Evolutionary conservation across 345 rosid species (phyloP), one percentile per base, ranked within the genome.

Genomic region (Combretum micranthum): DNA sequence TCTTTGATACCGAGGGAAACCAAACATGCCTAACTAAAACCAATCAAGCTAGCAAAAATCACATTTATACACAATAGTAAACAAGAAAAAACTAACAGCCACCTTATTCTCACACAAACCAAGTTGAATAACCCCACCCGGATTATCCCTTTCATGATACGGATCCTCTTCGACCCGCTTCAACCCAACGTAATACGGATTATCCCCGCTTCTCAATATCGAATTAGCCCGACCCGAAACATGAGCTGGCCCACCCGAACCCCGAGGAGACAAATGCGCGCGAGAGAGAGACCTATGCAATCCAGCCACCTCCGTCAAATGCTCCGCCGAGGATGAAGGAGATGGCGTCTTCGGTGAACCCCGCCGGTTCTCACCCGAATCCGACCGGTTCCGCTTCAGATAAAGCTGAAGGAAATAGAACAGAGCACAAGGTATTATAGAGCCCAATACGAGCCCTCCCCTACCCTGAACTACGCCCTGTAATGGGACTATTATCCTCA

Each of bases 381-480:
- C 39, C 39, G 62, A 68, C 17, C 91, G 90, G 65, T 76, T 57
- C 12, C 93, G 78, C 66, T 77, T 84, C 11, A 93, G 72, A 61
- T 84, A 86, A 19, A 93, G 79, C 68, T 92, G 99, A 50, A 93
- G 85, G 44, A 93, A 88, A 88, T 88, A 92, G 70, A 84, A 84
- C 69, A 88, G 84, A 45, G 83, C 95, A 67, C 97, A 88, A n/a
- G 98, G 97, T 43, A 92, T 88, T 46, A 86, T 86, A 42, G 95
- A 83, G 60, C 98, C 98, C 42, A 92, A 59, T 55, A 92, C 75
- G n/a, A 92, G 72, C 4, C 97, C 98, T 13, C 97, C 96, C 23
- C 98, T 72, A 14, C 95, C 96, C 55, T 92, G 98, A 52, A 88
- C 97, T 19, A 92, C 76, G 2, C 96, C 98, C 61, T 92, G 98